Percentiles rank a stretch among this genome's conserved stretches.
Evolutionary conservation across 129 eudicot species (phyloP).

Genomic region (Flaveria bidentis): DNA sequence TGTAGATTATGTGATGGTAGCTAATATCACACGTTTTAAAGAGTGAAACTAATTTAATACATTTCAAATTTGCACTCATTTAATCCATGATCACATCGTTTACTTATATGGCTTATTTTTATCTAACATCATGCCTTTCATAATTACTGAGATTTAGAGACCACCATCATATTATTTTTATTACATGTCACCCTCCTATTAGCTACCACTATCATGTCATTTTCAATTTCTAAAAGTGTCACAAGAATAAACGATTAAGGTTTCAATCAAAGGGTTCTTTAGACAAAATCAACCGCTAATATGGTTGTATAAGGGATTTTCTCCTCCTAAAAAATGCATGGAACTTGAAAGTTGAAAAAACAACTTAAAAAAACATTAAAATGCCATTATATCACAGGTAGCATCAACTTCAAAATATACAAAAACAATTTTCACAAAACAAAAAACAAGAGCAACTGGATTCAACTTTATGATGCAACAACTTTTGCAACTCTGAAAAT

Average conservation of each 20-base stretch:
- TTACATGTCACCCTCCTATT: no score
- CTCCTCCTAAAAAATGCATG: not conserved
- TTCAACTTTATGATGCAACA: slow-evolving; percentile 27
- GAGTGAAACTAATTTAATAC: not conserved
- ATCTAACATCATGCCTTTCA: not conserved
- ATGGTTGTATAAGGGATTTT: not conserved
- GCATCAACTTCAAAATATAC: slow-evolving; percentile 16
- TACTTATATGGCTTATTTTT: not conserved
- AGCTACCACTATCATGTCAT: no score
- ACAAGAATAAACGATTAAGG: not conserved
- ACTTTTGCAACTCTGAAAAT: slow-evolving; percentile 9
- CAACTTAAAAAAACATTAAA: not conserved
- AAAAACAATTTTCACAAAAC: slow-evolving; percentile 24
- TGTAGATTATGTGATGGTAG: no score
- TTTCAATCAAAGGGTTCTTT: no score
- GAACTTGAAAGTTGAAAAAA: not conserved
- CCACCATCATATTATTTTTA: no score
- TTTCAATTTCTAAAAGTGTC: no score
- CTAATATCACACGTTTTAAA: not conserved
- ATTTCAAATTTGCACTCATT: not conserved
- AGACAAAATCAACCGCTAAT: not conserved
- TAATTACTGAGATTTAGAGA: no score
- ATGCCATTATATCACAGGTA: slow-evolving; percentile 14
- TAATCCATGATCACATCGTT: not conserved
- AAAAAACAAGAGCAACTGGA: slow-evolving; percentile 17